Evolutionary conservation across 2,329 filamentous ascomycete genomes (phyloP), one percentile per base, ranked within the genome.

Genomic region (Colletotrichum sp.): DNA sequence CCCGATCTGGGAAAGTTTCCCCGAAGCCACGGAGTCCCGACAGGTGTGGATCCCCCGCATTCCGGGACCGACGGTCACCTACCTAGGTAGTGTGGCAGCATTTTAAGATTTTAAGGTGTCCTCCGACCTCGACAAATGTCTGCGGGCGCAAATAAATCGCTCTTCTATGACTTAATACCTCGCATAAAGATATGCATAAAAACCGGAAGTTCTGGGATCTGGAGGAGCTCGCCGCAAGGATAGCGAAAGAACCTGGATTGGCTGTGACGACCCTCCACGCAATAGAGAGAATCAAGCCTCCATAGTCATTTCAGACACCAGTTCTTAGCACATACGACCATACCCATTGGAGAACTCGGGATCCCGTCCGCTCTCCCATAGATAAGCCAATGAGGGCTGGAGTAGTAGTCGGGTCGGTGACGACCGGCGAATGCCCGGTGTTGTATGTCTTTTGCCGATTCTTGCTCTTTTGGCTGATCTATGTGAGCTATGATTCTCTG

Each of bases 161-260:
- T 52, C 7, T 22, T 13, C 3, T 12, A 13, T 52, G n/a, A 13
- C n/a, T 52, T 22, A 22, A 52, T 52, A 22, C 22, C 12, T 22
- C 9, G 2, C 0, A 13, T 22, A 7, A 5, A 0, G n/a, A 22
- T 13, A 52, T 10, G n/a, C 10, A 22, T 13, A 22, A 13, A n/a
- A 2, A 22, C 43, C 7, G 3, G 1, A 1, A 48, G 10, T 8
- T 52, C 6, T 22, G n/a, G 43, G 2, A 22, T 8, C 22, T 1
- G n/a, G n/a, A 12, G 43, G 10, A 48, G 43, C n/a, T 1, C 43
- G 1, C 43, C 6, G 3, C 6, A 48, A 2, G 6, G 5, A 52
- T 13, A 22, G n/a, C 10, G 43, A 52, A 3, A 22, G 6, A 22
- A 52, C 22, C 43, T 10, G n/a, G 4, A 22, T 10, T 48, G n/a